Conservation (phyloP, 106 monocot species). For the Gastrodia elata region DNA sequence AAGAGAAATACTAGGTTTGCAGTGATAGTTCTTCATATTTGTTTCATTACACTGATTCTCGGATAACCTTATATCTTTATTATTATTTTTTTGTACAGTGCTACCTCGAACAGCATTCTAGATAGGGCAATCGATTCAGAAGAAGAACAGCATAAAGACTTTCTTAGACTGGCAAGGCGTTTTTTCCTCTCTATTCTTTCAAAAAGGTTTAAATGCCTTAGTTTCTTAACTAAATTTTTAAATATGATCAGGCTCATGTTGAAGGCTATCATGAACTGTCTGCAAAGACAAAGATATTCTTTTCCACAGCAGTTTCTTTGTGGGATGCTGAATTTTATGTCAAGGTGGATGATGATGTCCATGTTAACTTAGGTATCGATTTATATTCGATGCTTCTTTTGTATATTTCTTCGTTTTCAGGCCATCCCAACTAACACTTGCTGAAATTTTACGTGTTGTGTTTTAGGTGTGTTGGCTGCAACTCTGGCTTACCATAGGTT, state of each 20-base stretch:
- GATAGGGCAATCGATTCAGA: slow-evolving; percentile 95
- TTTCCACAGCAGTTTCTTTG: slow-evolving; percentile 70
- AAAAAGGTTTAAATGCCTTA: background rate
- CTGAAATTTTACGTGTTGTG: background rate
- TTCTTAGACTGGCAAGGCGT: slow-evolving; percentile 79
- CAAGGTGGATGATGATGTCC: slow-evolving; percentile 98
- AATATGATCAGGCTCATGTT: slow-evolving; percentile 62
- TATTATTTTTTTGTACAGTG: slow-evolving; percentile 31
- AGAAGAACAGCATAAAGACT: slow-evolving; percentile 82
- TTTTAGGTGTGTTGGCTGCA: slow-evolving; percentile 72
- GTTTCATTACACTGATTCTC: background rate
- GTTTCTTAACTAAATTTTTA: background rate
- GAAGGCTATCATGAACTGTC: slow-evolving; percentile 96
- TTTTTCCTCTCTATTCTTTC: background rate
- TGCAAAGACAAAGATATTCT: slow-evolving; percentile 94
- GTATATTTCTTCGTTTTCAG: background rate
- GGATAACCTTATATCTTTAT: background rate
- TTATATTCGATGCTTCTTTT: background rate
- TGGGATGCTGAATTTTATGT: slow-evolving; percentile 99
- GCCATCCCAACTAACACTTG: background rate
- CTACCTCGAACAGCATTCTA: slow-evolving; percentile 83
- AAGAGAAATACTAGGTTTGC: background rate
- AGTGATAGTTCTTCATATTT: too few species aligned
- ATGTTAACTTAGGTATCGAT: slow-evolving; percentile 73
- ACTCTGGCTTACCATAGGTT: slow-evolving; percentile 82